These are phyloP conservation scores for Talaromyces sp. DNA, from an alignment of 2,329 filamentous ascomycete genomes.

Conservation along the genomic window DNA sequence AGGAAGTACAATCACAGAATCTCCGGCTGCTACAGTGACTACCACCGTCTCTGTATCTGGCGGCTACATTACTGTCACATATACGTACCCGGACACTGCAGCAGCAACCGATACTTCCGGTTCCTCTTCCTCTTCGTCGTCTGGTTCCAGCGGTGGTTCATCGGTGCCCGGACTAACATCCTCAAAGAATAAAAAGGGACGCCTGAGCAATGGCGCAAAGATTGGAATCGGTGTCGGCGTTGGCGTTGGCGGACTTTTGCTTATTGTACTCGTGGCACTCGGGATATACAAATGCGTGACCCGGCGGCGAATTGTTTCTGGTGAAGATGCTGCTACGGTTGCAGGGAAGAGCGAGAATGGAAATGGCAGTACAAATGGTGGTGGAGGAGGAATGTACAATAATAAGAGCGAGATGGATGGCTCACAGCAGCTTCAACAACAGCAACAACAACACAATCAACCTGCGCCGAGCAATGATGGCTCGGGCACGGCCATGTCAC, in stretches of 20 bases:
- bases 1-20: background rate
- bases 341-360: background rate
- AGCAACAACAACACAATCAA: constrained; percentile 5
- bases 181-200: background rate
- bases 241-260: constrained; percentile 3
- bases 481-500: background rate
- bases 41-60: constrained; percentile 1
- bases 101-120: background rate
- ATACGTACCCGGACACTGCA: constrained; percentile 2
- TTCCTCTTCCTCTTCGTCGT: background rate
- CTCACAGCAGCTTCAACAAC: constrained; percentile 1
- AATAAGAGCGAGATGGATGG: constrained; percentile 7
- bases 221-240: constrained; percentile 9
- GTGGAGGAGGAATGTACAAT: background rate
- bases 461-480: background rate
- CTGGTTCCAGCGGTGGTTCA: background rate
- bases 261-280: background rate
- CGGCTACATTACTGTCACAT: background rate
- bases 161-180: background rate
- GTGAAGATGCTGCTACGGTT: background rate
- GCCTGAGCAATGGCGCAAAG: constrained; percentile 8
- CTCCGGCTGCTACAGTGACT: background rate
- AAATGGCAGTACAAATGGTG: background rate
- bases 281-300: constrained; percentile 1
- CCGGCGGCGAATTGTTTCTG: background rate